Evolutionary conservation across 2,329 filamentous ascomycete genomes (phyloP).

Genomic region (Pestalotiopsis sp.): DNA sequence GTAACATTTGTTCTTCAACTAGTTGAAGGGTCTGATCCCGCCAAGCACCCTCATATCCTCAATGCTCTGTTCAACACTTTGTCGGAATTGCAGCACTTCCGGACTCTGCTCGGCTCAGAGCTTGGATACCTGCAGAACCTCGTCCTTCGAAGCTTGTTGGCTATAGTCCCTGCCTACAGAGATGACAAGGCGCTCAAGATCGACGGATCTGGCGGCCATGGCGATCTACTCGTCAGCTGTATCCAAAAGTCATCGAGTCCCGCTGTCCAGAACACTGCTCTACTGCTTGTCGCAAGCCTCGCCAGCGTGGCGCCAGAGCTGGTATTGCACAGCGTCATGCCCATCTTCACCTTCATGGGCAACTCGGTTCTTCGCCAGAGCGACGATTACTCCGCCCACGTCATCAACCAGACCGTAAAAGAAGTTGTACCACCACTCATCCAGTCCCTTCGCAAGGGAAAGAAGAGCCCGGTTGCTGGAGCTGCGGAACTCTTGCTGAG

Average conservation of each 20-base stretch:
- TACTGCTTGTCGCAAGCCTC: conserved; percentile 84
- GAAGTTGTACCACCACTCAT: conserved; percentile 92
- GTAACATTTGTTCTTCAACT: conserved; percentile 88
- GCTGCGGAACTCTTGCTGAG: conserved; percentile 90
- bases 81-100: conserved; percentile 84
- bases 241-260: conserved; percentile 89
- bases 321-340: conserved; percentile 97
- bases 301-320: conserved; percentile 87
- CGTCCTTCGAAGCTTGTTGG: conserved; percentile 77
- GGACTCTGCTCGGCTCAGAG: conserved; percentile 79
- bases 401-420: conserved; percentile 92
- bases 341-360: conserved; percentile 98
- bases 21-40: conserved; percentile 78
- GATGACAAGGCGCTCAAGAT: conserved; percentile 62
- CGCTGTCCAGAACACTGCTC: conserved; percentile 88
- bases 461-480: conserved; percentile 75
- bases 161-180: conserved; percentile 81
- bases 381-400: conserved; percentile 95
- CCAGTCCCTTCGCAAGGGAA: conserved; percentile 78
- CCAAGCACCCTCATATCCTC: conserved; percentile 74
- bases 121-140: conserved; percentile 89
- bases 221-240: conserved; percentile 90
- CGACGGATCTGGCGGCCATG: conserved; percentile 78
- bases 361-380: conserved; percentile 87
- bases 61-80: conserved; percentile 80